Conservation (phyloP, 306 rosid genomes). For the Canavalia ensiformis region DNA sequence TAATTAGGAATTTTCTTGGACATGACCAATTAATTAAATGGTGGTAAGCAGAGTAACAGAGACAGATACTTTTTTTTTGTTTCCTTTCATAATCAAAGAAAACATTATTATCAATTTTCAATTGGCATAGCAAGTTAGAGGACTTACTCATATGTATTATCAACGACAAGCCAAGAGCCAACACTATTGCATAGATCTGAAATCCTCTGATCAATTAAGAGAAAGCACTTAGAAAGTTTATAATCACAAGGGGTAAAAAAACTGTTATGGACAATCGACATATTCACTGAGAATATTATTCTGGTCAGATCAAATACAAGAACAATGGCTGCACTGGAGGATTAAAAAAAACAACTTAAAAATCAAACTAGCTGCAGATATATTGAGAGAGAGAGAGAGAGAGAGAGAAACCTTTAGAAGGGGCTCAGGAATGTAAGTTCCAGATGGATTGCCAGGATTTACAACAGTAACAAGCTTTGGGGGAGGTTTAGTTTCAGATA, state of each 20-base stretch:
- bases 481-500: conserved; percentile 77
- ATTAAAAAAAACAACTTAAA: neutral
- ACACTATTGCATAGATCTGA: conserved; percentile 77
- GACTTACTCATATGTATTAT: conserved; percentile 88
- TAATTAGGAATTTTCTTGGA: conserved; percentile 5
- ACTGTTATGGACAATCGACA: conserved; percentile 23
- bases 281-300: conserved; percentile 25
- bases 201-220: conserved; percentile 74
- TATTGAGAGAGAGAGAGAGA: neutral
- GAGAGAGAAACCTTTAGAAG: conserved; percentile 79
- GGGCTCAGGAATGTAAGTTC: conserved; percentile 89
- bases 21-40: neutral
- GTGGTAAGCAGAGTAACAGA: neutral
- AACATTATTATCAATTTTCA: neutral
- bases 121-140: conserved; percentile 3
- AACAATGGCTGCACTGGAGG: neutral
- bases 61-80: neutral
- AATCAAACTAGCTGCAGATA: conserved; percentile 2
- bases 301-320: neutral
- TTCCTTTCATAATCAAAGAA: conserved; percentile 17
- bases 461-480: conserved; percentile 96
- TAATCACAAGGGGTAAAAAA: neutral
- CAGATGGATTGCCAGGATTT: conserved; percentile 95
- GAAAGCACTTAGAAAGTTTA: conserved; percentile 48
- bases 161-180: conserved; percentile 89